These are phyloP conservation scores for Neopestalotiopsis sp. DNA, from an alignment of 2,329 filamentous ascomycete species.

Conservation along the genomic window DNA sequence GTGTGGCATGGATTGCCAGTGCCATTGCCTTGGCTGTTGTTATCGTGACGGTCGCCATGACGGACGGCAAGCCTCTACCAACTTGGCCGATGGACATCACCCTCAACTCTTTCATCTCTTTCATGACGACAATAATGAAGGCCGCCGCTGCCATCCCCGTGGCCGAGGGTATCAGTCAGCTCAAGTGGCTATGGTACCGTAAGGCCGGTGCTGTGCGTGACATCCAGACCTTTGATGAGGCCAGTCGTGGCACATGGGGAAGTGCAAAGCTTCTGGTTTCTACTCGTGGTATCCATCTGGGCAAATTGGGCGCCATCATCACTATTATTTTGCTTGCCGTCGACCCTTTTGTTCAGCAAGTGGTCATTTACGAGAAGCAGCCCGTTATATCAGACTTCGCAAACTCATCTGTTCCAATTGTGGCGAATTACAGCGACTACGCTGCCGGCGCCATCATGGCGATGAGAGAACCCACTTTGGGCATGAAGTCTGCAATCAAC, in stretches of 20 bases:
- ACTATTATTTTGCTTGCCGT: conserved; percentile 21
- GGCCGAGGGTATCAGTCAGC: conserved; percentile 23
- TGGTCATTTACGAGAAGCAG: conserved; percentile 21
- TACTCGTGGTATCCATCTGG: conserved; percentile 19
- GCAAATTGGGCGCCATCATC: conserved; percentile 25
- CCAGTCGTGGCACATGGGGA: conserved; percentile 24
- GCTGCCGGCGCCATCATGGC: conserved; percentile 19
- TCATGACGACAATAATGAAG: conserved; percentile 24
- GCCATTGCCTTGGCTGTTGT: conserved; percentile 19
- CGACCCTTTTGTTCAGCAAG: conserved; percentile 24
- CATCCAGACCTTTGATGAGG: conserved; percentile 25
- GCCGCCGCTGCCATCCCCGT: conserved; percentile 21
- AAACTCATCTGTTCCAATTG: conserved; percentile 18
- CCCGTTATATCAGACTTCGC: conserved; percentile 1
- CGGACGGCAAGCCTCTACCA: conserved; percentile 18
- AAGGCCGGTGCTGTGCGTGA: conserved; percentile 19
- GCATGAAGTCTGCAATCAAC: conserved; percentile 22
- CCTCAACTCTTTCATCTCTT: conserved; percentile 24
- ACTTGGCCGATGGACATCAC: conserved; percentile 23
- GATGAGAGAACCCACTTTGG: conserved; percentile 16
- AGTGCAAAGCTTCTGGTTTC: conserved; percentile 22
- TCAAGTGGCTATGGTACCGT: conserved; percentile 24
- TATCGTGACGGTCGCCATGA: conserved; percentile 18
- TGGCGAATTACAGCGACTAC: conserved; percentile 15
- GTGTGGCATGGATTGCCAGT: conserved; percentile 19